Conservation (phyloP, 257 asterid species). For the Petunia axillaris region DNA sequence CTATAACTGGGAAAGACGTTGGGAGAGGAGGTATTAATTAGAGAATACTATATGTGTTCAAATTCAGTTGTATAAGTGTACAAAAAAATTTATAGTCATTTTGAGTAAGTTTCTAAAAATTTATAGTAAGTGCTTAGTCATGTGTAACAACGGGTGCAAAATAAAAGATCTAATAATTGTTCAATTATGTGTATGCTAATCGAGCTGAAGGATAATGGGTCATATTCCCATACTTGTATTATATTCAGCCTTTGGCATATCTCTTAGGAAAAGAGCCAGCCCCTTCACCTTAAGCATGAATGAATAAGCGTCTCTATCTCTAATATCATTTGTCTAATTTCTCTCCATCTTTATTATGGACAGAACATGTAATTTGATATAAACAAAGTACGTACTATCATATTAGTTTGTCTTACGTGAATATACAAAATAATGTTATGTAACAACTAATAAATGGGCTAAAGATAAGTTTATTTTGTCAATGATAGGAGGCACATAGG, state of each 20-base stretch:
- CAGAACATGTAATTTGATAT: background rate
- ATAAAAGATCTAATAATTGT: background rate
- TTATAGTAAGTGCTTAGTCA: too few relatives aligned
- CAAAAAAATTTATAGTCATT: too few relatives aligned
- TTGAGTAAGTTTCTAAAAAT: too few relatives aligned
- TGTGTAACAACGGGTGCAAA: background rate
- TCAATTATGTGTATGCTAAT: background rate
- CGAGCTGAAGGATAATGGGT: too few relatives aligned
- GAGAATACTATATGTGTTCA: too few relatives aligned
- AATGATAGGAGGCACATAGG: background rate
- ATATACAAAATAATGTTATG: background rate
- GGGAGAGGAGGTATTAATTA: too few relatives aligned
- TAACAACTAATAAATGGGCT: background rate
- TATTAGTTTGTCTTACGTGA: background rate
- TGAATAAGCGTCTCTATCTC: background rate
- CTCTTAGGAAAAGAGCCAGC: too few relatives aligned
- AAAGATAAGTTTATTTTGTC: conserved; percentile 6
- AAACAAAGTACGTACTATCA: background rate
- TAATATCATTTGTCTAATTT: conserved; percentile 6
- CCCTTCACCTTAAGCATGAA: too few relatives aligned
- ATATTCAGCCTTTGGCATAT: too few relatives aligned
- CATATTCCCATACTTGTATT: too few relatives aligned
- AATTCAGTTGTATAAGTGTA: too few relatives aligned
- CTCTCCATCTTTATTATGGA: background rate
- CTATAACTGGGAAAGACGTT: too few relatives aligned